Evolutionary conservation across 2,329 filamentous ascomycete species (phyloP).

Genomic region (Hypoxylon sp.): DNA sequence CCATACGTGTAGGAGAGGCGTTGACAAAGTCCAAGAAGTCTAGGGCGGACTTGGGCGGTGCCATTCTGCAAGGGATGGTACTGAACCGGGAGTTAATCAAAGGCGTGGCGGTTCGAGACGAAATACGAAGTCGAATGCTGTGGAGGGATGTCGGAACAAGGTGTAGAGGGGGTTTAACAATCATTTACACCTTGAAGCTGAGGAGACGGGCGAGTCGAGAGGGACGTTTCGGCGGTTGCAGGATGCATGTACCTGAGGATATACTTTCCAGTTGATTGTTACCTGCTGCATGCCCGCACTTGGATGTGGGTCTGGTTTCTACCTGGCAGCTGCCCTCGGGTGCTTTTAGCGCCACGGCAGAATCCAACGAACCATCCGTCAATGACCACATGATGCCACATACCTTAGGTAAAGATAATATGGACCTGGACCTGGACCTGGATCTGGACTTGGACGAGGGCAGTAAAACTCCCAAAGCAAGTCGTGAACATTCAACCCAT

Average conservation of each 20-base stretch:
- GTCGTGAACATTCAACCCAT: too few relatives aligned
- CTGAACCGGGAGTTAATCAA: slow-evolving; percentile 36
- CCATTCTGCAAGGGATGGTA: slow-evolving; percentile 60
- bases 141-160: slow-evolving; percentile 29
- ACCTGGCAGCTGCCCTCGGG: too few relatives aligned
- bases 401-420: too few relatives aligned
- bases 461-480: too few relatives aligned
- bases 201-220: background rate
- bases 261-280: too few relatives aligned
- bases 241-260: background rate
- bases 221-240: background rate
- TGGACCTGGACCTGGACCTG: too few relatives aligned
- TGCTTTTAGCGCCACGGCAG: too few relatives aligned
- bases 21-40: slow-evolving; percentile 96
- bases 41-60: slow-evolving; percentile 72
- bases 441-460: too few relatives aligned
- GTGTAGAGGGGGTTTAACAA: slow-evolving; percentile 12
- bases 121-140: slow-evolving; percentile 35
- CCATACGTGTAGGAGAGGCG: slow-evolving; percentile 88
- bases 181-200: slow-evolving; percentile 32
- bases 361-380: too few relatives aligned
- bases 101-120: slow-evolving; percentile 30
- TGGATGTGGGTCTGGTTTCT: too few relatives aligned
- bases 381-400: too few relatives aligned
- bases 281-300: too few relatives aligned